Evolutionary conservation across 106 monocot species (phyloP).

Genomic region (Dendrobium nobile): DNA sequence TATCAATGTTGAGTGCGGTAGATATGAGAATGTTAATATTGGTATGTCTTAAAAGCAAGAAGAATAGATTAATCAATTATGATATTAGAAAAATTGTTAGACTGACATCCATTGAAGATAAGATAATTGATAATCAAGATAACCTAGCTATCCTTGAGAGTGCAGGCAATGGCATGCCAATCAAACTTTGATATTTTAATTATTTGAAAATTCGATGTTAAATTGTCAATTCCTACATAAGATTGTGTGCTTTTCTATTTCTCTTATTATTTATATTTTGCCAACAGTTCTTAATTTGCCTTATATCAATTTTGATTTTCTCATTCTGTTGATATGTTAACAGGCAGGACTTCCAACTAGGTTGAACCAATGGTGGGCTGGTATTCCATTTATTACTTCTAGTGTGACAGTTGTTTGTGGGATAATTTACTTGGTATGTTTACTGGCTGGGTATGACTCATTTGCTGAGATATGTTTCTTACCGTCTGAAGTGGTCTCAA

Average conservation of each 20-base stretch:
- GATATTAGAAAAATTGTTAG: not conserved
- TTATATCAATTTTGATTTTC: not conserved
- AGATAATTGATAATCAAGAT: not conserved
- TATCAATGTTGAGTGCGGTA: not conserved
- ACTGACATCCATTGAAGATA: not conserved
- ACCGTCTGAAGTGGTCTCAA: conserved; percentile 50
- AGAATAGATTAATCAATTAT: not conserved
- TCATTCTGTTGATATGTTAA: conserved; percentile 9
- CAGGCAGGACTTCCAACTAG: conserved; percentile 61
- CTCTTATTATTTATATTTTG: not conserved
- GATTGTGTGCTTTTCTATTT: not conserved
- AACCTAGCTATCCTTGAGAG: not conserved
- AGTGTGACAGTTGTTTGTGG: conserved; percentile 49
- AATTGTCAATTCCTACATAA: not conserved
- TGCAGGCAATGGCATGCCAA: not conserved
- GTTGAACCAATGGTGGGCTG: conserved; percentile 66
- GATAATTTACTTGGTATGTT: conserved; percentile 51
- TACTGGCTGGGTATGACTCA: conserved; percentile 66
- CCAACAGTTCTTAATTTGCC: not conserved
- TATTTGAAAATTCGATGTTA: not conserved
- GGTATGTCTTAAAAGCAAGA: not conserved
- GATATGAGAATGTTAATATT: not conserved
- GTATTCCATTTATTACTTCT: conserved; percentile 68
- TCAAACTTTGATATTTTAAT: not conserved
- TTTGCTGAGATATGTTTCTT: conserved; percentile 61